These are phyloP conservation scores for Phytophthora cryptogea DNA, from an alignment of 352 stramenopile species.

Conservation along the genomic window DNA sequence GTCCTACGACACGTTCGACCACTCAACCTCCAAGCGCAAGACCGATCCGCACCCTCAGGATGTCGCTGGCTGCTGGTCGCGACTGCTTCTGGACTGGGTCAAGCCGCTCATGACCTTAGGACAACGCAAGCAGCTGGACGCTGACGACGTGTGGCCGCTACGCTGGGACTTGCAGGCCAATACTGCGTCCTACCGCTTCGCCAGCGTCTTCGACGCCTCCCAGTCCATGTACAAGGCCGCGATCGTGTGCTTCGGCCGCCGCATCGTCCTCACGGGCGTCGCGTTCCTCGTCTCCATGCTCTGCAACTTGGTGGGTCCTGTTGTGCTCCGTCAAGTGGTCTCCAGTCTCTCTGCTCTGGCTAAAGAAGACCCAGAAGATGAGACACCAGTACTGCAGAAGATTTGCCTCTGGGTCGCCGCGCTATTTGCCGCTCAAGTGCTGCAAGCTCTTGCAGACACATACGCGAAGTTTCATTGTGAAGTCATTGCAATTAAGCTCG, in stretches of 20 bases:
- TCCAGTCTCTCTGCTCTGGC: slow-evolving; percentile 33
- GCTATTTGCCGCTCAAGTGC: slow-evolving; percentile 54
- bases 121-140: slow-evolving; percentile 49
- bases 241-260: slow-evolving; percentile 36
- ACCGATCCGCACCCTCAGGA: slow-evolving; percentile 27
- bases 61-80: slow-evolving; percentile 35
- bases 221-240: slow-evolving; percentile 42
- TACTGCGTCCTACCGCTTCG: slow-evolving; percentile 29
- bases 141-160: slow-evolving; percentile 51
- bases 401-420: slow-evolving; percentile 39
- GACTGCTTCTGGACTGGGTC: slow-evolving; percentile 54
- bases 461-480: slow-evolving; percentile 55
- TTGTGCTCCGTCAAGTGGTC: slow-evolving; percentile 51
- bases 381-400: slow-evolving; percentile 24
- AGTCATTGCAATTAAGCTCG: slow-evolving; percentile 59
- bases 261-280: slow-evolving; percentile 46
- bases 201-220: slow-evolving; percentile 28
- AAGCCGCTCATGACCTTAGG: slow-evolving; percentile 49
- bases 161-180: slow-evolving; percentile 33
- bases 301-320: slow-evolving; percentile 51
- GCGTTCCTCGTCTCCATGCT: slow-evolving; percentile 53
- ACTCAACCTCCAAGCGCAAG: slow-evolving; percentile 22
- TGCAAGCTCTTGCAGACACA: slow-evolving; percentile 60
- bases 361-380: slow-evolving; percentile 16
- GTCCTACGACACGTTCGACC: slow-evolving; percentile 40